Evolutionary conservation across 257 asterid genomes (phyloP), one percentile per base, ranked within the genome.

Genomic region (Solanum corneliomulleri): DNA sequence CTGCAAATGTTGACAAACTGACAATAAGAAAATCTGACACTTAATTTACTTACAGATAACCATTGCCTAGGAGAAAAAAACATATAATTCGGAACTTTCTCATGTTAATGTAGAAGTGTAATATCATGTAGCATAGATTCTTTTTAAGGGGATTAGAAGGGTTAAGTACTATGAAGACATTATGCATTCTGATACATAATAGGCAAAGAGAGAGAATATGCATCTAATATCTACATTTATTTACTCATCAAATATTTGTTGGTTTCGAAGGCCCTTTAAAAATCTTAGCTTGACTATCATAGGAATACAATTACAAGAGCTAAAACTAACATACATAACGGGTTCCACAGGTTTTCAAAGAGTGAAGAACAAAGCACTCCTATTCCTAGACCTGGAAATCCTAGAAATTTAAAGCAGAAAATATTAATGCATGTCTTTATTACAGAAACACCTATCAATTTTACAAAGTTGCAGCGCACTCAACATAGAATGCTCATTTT

Each of bases 1-100:
- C 58, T 12, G 85, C 87, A 60, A 83, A 25, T 87, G 72, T 83
- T 11, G 85, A 15, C 81, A 86, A 75, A 42, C 89, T 88, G 84
- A 62, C 18, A 44, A 52, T 33, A 49, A 68, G 66, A 44, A 27
- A 42, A 44, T 14, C 39, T 8, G 23, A 13, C 84, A 25, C 25
- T 78, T 78, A 27, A 21, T 8, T 78, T 78, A 78, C 66, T 78
- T 78, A 1, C 27, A 45, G 66, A 78, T 78, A 44, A 45, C 84
- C 64, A 27, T 45, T 45, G 25, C 41, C 66, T 45, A 78, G 41
- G 66, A 78, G 9, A 47, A 45, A 9, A 31, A 45, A 45, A 27
- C 66, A 45, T 45, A 16, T 45, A 78, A 27, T 25, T 27, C 4
- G 64, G 9, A 77, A 25, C 25, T 18, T 14, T 78, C 42, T 78